Evolutionary conservation across 148 eudicot genomes (phyloP).

Genomic region (Oxyria digyna): DNA sequence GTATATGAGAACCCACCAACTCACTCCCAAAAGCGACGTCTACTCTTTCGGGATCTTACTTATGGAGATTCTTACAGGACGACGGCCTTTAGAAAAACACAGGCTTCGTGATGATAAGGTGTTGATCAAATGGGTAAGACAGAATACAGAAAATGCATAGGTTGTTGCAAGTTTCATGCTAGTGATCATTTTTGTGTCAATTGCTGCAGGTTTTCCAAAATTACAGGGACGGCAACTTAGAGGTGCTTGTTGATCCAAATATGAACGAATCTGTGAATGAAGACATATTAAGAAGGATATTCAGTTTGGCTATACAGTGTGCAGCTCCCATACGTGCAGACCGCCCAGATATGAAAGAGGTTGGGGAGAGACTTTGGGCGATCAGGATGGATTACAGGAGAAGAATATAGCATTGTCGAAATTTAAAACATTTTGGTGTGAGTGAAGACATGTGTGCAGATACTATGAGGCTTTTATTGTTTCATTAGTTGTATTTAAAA

Average conservation of each 20-base stretch:
- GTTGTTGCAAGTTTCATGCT: background rate
- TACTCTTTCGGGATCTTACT: conserved; percentile 82
- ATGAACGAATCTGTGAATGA: conserved; percentile 44
- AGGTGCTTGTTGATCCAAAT: conserved; percentile 49
- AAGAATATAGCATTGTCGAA: background rate
- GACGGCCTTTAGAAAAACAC: conserved; percentile 78
- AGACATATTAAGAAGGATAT: conserved; percentile 50
- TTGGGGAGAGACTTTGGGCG: conserved; percentile 71
- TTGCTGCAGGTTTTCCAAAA: conserved; percentile 46
- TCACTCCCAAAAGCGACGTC: conserved; percentile 86
- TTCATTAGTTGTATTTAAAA: background rate
- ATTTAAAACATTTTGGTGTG: background rate
- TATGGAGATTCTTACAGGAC: conserved; percentile 76
- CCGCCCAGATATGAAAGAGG: conserved; percentile 87
- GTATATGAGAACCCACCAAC: conserved; percentile 89
- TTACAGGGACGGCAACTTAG: conserved; percentile 44
- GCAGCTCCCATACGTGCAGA: conserved; percentile 72
- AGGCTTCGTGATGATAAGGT: conserved; percentile 57
- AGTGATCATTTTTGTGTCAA: background rate
- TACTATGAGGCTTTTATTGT: background rate
- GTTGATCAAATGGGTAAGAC: conserved; percentile 75
- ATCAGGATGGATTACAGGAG: conserved; percentile 61
- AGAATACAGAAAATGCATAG: background rate
- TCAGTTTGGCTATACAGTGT: conserved; percentile 64
- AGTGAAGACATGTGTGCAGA: background rate